phyloP scores from a whole-genome alignment of 2,329 filamentous ascomycete species.

The Coniochaeta pulveracea region DNA sequence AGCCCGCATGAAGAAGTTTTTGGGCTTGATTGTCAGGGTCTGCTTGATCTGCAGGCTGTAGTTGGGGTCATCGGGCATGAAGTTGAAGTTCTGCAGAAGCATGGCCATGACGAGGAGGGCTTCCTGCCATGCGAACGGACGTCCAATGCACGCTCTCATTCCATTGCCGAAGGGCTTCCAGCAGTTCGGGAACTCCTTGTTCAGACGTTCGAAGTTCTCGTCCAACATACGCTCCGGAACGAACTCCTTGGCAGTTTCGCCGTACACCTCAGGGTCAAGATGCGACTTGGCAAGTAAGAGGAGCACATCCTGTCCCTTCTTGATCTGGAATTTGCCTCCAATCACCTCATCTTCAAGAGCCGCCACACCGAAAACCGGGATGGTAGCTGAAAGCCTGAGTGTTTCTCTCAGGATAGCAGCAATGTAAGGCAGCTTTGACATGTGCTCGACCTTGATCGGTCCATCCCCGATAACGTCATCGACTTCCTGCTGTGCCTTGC shows the following conservation, averaged over 20 bases:
- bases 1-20: conserved; percentile 51
- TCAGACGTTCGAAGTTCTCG: conserved; percentile 49
- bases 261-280: conserved; percentile 51
- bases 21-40: conserved; percentile 51
- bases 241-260: conserved; percentile 54
- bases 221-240: conserved; percentile 63
- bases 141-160: conserved; percentile 58
- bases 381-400: conserved; percentile 49
- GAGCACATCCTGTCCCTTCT: conserved; percentile 36
- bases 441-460: conserved; percentile 6
- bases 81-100: conserved; percentile 61
- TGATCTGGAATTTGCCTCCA: conserved; percentile 49
- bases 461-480: conserved; percentile 6
- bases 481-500: conserved; percentile 21
- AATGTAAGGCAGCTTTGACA: conserved; percentile 16
- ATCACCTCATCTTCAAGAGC: conserved; percentile 43
- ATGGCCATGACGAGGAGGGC: conserved; percentile 48
- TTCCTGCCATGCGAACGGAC: conserved; percentile 68
- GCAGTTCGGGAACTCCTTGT: conserved; percentile 47
- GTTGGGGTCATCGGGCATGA: conserved; percentile 47
- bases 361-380: conserved; percentile 43
- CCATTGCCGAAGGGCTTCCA: conserved; percentile 59
- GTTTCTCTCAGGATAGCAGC: conserved; percentile 47
- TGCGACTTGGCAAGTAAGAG: conserved; percentile 44
- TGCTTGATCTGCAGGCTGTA: conserved; percentile 45